Percentiles rank a stretch among this genome's conserved stretches.
phyloP scores from a whole-genome alignment of 495 filamentous ascomycete species.

The Penicillium riverlandense region DNA sequence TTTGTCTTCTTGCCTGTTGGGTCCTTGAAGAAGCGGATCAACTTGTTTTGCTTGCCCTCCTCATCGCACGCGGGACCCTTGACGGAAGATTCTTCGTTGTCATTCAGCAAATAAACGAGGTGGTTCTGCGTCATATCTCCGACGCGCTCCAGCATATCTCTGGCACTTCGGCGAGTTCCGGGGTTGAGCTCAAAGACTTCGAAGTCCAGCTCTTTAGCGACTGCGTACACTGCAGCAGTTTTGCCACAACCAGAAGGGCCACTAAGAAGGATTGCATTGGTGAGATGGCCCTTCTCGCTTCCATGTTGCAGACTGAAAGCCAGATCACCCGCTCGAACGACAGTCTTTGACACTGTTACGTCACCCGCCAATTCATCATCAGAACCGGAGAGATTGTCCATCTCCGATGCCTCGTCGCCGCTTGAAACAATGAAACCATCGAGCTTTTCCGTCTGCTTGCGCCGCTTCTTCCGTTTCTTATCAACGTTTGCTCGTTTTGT shows the following conservation, averaged over 20 bases:
- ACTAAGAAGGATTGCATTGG: conserved; percentile 72
- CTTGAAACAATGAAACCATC: conserved; percentile 83
- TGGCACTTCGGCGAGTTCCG: conserved; percentile 73
- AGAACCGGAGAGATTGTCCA: conserved; percentile 63
- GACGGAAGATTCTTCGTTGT: conserved; percentile 14
- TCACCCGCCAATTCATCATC: conserved; percentile 47
- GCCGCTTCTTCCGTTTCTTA: conserved; percentile 56
- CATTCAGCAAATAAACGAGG: conserved; percentile 56
- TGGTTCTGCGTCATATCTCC: conserved; percentile 97
- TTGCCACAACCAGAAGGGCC: conserved; percentile 91
- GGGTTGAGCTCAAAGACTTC: conserved; percentile 94
- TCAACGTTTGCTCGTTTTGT: conserved; percentile 36
- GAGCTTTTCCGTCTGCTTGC: conserved; percentile 59
- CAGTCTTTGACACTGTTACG: conserved; percentile 46
- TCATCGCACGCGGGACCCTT: conserved; percentile 12
- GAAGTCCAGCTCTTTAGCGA: conserved; percentile 91
- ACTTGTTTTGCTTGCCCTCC: conserved; percentile 66
- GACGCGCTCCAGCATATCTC: conserved; percentile 84
- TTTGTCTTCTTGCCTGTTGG: conserved; percentile 22
- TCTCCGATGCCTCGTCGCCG: conserved; percentile 70
- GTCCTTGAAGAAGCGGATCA: conserved; percentile 74
- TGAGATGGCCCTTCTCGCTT: conserved; percentile 33
- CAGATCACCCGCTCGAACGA: conserved; percentile 52
- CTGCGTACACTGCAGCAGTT: conserved; percentile 85
- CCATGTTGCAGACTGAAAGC: conserved; percentile 22